Percentiles rank a stretch among this genome's conserved stretches.
Evolutionary conservation across 805 yeast species (phyloP).

Genomic region (Suhomyces xylopsoci): DNA sequence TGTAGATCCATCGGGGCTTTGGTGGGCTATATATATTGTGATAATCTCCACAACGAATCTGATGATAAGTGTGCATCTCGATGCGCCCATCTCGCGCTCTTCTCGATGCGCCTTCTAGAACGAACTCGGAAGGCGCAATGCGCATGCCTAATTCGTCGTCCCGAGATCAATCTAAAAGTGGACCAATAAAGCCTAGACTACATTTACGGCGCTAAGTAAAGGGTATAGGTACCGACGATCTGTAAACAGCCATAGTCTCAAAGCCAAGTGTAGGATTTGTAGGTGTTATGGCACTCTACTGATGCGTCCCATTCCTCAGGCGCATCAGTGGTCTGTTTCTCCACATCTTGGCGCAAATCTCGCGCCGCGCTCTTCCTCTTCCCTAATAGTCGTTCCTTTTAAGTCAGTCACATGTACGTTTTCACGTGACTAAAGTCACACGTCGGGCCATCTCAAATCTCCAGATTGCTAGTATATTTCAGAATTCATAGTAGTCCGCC

Average conservation of each 20-base stretch:
- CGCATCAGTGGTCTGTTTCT: neutral
- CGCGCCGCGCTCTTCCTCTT: neutral
- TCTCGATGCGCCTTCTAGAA: slow-evolving; percentile 3
- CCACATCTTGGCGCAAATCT: neutral
- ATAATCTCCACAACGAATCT: neutral
- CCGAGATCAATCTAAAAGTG: neutral
- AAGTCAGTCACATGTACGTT: neutral
- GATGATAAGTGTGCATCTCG: neutral
- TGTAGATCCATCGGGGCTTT: neutral
- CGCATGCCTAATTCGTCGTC: neutral
- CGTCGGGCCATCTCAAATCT: neutral
- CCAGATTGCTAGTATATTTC: neutral
- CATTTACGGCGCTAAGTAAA: too few relatives aligned
- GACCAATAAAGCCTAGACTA: neutral
- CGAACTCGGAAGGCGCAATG: neutral
- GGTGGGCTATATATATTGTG: neutral
- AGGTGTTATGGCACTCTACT: neutral
- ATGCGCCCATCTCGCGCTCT: neutral
- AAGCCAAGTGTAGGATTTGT: neutral
- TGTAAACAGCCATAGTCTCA: neutral
- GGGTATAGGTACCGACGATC: too few relatives aligned
- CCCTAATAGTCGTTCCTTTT: too few relatives aligned
- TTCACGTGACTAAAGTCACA: neutral
- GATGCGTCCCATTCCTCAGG: neutral
- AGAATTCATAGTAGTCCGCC: neutral